Percentiles rank a stretch among this genome's conserved stretches.
These are phyloP conservation scores for Diaporthe sp. DNA, from an alignment of 2,329 filamentous ascomycete species.

Conservation along the genomic window DNA sequence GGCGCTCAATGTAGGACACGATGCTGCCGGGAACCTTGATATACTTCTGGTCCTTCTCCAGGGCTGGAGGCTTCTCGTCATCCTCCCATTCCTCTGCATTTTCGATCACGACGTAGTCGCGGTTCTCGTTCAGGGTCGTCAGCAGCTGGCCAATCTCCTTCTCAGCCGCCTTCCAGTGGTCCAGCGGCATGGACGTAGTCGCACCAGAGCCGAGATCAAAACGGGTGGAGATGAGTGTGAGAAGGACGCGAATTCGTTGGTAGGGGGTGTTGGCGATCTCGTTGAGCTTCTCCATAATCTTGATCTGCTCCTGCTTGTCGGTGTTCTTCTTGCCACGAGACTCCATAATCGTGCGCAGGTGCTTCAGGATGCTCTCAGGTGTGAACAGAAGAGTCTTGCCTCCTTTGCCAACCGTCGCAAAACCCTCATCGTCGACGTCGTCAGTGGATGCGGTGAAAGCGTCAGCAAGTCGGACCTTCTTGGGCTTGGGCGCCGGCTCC, in stretches of 20 bases:
- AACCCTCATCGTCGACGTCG: slow-evolving; percentile 84
- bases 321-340: slow-evolving; percentile 99
- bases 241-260: slow-evolving; percentile 91
- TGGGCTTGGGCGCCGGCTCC: slow-evolving; percentile 68
- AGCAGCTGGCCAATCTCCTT: slow-evolving; percentile 86
- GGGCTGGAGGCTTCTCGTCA: slow-evolving; percentile 89
- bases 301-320: slow-evolving; percentile 93
- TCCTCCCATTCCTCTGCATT: slow-evolving; percentile 98
- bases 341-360: slow-evolving; percentile 92
- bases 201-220: slow-evolving; percentile 91
- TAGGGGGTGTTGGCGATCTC: slow-evolving; percentile 93
- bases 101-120: slow-evolving; percentile 88
- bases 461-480: slow-evolving; percentile 65
- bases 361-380: slow-evolving; percentile 97
- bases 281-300: slow-evolving; percentile 94
- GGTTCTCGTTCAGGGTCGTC: slow-evolving; percentile 82
- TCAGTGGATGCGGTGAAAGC: slow-evolving; percentile 61
- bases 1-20: slow-evolving; percentile 92
- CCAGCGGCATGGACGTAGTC: slow-evolving; percentile 87
- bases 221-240: slow-evolving; percentile 91
- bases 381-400: slow-evolving; percentile 93
- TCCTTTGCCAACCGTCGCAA: slow-evolving; percentile 88
- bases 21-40: slow-evolving; percentile 95
- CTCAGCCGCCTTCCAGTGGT: slow-evolving; percentile 97
- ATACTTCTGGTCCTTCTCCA: slow-evolving; percentile 81